Base-by-base conservation (phyloP, 1,284 basidiomycete genomes). In the Anthracocystis panici-leucophaei region DNA sequence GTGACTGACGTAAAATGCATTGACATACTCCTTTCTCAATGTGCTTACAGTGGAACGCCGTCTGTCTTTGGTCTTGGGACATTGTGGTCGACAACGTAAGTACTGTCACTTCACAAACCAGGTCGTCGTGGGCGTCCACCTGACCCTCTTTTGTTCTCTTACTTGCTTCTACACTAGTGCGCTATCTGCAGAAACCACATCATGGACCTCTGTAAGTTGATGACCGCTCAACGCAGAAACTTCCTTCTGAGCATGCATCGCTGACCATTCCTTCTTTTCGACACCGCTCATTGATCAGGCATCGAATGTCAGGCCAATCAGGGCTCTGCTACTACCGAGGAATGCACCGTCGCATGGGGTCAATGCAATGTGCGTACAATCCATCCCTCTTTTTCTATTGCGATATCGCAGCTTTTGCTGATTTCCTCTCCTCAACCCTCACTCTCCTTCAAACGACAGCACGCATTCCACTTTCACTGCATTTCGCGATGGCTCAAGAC, bases 241-340 rank as follows among this genome's bases (percentile, higher is more conserved):
- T 1, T 16, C 12, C 11, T 38, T 12, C 35, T 38, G 11, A 12
- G 12, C 35, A 38, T 38, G 2, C 11, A 16, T 16, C 14, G 12
- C 35, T 38, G 12, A 38, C 35, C 57, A 35, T 16, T 16, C 1
- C 42, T 38, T 38, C 21, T 42, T 42, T 20, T 18, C 23, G 27
- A 3, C 27, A 27, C 25, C 25, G 27, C 33, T n/a, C 42, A 5
- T 25, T 35, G 33, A 33, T 5, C 82, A 97, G 95, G 96, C 88
- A 99, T 99, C 86, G 97, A 99, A 86, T 99, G 97, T 86, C 97
- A 99, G 86, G 97, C 97, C 41, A 99, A 99, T 87, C 97, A 98
- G 86, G 93, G 95, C 10, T 96, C 94, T 23, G 93, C 95, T 14
- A 95, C 93, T 12, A 95, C 91, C 79, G 96, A 98, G 83, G 96